These are phyloP conservation scores for Ustilago trichophora DNA, from an alignment of 1,284 basidiomycete genomes.

Conservation along the genomic window DNA sequence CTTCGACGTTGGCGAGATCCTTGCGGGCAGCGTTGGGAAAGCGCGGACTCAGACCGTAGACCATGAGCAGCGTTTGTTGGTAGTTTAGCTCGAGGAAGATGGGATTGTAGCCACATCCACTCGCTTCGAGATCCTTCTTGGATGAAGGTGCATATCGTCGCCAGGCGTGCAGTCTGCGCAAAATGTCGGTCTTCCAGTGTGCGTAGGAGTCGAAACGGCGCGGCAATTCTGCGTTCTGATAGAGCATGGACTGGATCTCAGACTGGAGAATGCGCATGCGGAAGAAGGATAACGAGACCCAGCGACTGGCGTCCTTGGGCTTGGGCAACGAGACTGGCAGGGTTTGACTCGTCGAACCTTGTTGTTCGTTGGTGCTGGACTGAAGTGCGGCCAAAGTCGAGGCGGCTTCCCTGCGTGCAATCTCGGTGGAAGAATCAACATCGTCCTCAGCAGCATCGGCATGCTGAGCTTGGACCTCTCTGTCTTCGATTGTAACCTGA, in stretches of 20 bases:
- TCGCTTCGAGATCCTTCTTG: constrained; percentile 33
- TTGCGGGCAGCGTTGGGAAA: constrained; percentile 41
- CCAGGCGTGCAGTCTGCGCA: constrained; percentile 41
- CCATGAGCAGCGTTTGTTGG: constrained; percentile 50
- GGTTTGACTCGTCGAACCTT: not conserved
- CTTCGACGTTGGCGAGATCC: constrained; percentile 43
- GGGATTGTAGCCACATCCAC: constrained; percentile 46
- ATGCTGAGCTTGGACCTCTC: not conserved
- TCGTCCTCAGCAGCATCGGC: constrained; percentile 17
- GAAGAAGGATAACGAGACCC: constrained; percentile 48
- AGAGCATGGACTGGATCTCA: constrained; percentile 47
- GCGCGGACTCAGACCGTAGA: constrained; percentile 44
- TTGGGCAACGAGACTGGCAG: constrained; percentile 22
- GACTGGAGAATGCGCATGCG: constrained; percentile 48
- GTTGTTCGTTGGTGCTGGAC: constrained; percentile 14
- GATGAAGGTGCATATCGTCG: constrained; percentile 43
- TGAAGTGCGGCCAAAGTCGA: constrained; percentile 41
- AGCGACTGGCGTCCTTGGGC: constrained; percentile 41
- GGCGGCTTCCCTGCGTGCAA: constrained; percentile 38
- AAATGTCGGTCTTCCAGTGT: constrained; percentile 46
- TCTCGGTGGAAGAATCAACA: constrained; percentile 33
- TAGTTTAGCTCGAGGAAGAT: constrained; percentile 54
- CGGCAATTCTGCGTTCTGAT: constrained; percentile 45
- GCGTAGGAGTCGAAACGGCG: constrained; percentile 39
- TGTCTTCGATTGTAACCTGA: constrained; percentile 14